phyloP scores from a whole-genome alignment of 441 rosid species.

The Populus hybrid region DNA sequence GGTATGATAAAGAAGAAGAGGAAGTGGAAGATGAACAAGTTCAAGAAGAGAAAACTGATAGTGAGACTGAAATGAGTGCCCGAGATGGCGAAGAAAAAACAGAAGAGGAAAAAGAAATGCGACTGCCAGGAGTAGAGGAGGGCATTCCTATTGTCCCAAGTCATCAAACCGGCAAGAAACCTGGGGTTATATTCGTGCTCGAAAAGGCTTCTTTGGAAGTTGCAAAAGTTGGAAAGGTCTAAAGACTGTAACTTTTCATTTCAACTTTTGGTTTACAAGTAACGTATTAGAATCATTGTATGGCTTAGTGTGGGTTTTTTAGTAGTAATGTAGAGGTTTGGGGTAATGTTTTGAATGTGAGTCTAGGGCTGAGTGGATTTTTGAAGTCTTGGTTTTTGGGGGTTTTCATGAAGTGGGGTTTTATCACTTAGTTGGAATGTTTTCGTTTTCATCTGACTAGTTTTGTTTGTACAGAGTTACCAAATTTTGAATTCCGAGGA shows the following conservation, averaged over 20 bases:
- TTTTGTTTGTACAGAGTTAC: conserved; percentile 42
- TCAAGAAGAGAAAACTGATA: neutral
- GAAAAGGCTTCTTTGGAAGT: conserved; percentile 83
- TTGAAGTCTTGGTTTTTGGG: too few relatives aligned
- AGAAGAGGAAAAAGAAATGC: neutral
- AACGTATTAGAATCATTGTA: neutral
- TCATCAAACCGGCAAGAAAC: conserved; percentile 17
- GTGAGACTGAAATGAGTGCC: neutral
- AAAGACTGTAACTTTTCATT: neutral
- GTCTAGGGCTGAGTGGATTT: too few relatives aligned
- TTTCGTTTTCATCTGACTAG: neutral
- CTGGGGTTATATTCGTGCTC: conserved; percentile 58
- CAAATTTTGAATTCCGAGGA: conserved; percentile 80
- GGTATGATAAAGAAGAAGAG: conserved; percentile 19
- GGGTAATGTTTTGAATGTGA: too few relatives aligned
- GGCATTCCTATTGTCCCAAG: conserved; percentile 25
- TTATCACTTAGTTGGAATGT: neutral
- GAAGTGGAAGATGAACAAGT: conserved; percentile 7
- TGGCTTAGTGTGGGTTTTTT: neutral
- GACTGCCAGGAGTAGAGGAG: conserved; percentile 3
- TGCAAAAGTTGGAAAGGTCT: conserved; percentile 86
- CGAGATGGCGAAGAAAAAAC: neutral
- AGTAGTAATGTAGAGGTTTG: neutral
- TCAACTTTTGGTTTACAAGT: neutral
- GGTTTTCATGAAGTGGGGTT: neutral